These are phyloP conservation scores for Xylariaceae sp. DNA, from an alignment of 2,329 filamentous ascomycete genomes.

Conservation along the genomic window DNA sequence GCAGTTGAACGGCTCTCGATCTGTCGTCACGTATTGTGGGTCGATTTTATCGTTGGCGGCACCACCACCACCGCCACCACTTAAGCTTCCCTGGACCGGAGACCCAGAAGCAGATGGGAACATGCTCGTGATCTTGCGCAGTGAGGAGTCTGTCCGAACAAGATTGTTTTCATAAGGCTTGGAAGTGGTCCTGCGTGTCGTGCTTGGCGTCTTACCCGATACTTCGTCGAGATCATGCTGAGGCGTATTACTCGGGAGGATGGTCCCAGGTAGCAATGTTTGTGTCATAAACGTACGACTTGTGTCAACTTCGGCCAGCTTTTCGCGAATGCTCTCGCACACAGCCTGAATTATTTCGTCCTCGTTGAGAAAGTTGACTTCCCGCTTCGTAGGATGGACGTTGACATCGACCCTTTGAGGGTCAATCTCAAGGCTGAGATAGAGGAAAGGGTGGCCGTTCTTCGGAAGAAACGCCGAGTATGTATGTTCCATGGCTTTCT, in stretches of 20 bases:
- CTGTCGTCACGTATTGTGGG: slow-evolving; percentile 61
- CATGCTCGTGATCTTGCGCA: slow-evolving; percentile 97
- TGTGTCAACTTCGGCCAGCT: slow-evolving; percentile 82
- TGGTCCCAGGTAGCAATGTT: slow-evolving; percentile 72
- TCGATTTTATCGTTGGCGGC: slow-evolving; percentile 25
- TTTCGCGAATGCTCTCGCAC: slow-evolving; percentile 72
- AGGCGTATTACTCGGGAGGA: slow-evolving; percentile 24
- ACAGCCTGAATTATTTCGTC: slow-evolving; percentile 90
- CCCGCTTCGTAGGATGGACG: slow-evolving; percentile 92
- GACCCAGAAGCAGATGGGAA: slow-evolving; percentile 54
- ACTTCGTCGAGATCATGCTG: slow-evolving; percentile 24
- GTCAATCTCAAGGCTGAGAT: slow-evolving; percentile 88
- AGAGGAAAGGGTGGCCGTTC: slow-evolving; percentile 88
- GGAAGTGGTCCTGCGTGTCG: slow-evolving; percentile 39
- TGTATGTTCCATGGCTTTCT: slow-evolving; percentile 85
- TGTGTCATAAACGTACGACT: slow-evolving; percentile 95
- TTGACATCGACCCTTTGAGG: slow-evolving; percentile 93
- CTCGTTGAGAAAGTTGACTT: slow-evolving; percentile 96
- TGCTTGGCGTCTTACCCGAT: slow-evolving; percentile 28
- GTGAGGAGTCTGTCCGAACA: slow-evolving; percentile 80
- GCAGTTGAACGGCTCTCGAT: slow-evolving; percentile 66
- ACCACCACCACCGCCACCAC: slow-evolving; percentile 16
- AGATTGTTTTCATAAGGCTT: slow-evolving; percentile 80
- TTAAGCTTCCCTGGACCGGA: slow-evolving; percentile 23
- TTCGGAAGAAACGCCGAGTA: slow-evolving; percentile 88